A percentile compares a stretch with the other conserved stretches of the same genome.
phyloP scores from a whole-genome alignment of 257 asterid species.

The Ballota nigra region DNA sequence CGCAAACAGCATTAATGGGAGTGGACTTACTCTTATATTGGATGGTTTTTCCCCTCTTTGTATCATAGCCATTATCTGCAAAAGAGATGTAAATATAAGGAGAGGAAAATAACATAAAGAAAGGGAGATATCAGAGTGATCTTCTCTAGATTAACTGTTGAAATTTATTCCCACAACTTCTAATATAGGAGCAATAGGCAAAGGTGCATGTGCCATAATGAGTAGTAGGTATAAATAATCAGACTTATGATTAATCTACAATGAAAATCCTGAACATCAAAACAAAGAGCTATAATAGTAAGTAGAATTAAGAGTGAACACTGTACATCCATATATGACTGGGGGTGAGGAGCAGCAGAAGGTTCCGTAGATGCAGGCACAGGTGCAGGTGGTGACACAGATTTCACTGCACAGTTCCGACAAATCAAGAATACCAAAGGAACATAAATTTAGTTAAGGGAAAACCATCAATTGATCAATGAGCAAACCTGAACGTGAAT shows the following conservation, averaged over 20 bases:
- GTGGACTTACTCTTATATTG: slow-evolving; percentile 71
- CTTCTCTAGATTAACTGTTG: too few relatives aligned
- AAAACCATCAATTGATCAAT: slow-evolving; percentile 17
- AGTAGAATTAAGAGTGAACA: slow-evolving; percentile 18
- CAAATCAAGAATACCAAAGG: slow-evolving; percentile 3
- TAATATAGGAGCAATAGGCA: too few relatives aligned
- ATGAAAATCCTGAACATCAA: too few relatives aligned
- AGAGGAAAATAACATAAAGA: not conserved
- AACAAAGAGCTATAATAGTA: too few relatives aligned
- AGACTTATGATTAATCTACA: too few relatives aligned
- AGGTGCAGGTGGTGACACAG: slow-evolving; percentile 61
- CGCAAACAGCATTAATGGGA: slow-evolving; percentile 11
- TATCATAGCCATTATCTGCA: slow-evolving; percentile 91
- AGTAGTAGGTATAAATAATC: too few relatives aligned
- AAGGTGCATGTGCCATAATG: too few relatives aligned
- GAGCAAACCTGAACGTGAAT: slow-evolving; percentile 57
- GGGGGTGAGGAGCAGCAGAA: slow-evolving; percentile 70
- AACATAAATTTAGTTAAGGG: not conserved
- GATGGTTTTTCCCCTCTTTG: slow-evolving; percentile 94
- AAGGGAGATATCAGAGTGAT: too few relatives aligned
- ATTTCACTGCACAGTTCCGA: slow-evolving; percentile 51
- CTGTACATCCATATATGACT: slow-evolving; percentile 86
- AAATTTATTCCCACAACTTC: too few relatives aligned
- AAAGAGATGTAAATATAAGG: slow-evolving; percentile 16
- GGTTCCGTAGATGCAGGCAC: slow-evolving; percentile 44